A percentile compares a stretch with the other conserved stretches of the same genome.
phyloP scores from a whole-genome alignment of 2,329 filamentous ascomycete species.

The Beauveria caledonica region DNA sequence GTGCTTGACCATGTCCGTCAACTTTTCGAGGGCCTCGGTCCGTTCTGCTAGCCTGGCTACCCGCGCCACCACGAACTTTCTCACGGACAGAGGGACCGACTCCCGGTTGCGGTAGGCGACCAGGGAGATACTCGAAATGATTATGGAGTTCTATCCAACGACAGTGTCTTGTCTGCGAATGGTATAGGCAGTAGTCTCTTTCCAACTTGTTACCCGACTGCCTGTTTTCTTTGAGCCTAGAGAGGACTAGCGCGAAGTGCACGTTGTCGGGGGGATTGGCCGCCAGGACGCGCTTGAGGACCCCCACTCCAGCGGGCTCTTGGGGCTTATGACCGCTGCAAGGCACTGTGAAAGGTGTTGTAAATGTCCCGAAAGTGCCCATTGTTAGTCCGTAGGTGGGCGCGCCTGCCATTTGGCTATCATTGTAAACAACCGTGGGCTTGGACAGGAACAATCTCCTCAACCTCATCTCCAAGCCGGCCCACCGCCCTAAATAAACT shows the following conservation, averaged over 20 bases:
- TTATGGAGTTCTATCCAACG: not conserved
- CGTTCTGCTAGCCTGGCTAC: no score
- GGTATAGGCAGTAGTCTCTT: not conserved
- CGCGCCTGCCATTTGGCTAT: not conserved
- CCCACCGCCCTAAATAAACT: conserved; percentile 2
- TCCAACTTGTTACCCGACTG: not conserved
- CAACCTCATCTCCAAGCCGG: conserved; percentile 8
- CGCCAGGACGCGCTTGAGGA: not conserved
- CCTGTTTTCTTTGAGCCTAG: conserved; percentile 6
- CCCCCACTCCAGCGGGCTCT: not conserved
- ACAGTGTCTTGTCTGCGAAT: not conserved
- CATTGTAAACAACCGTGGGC: conserved; percentile 7
- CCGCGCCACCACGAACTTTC: no score
- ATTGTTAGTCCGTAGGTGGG: not conserved
- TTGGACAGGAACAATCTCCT: not conserved
- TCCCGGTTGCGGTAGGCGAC: no score
- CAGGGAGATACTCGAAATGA: no score
- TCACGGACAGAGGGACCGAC: no score
- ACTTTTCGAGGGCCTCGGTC: no score
- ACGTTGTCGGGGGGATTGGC: conserved; percentile 8
- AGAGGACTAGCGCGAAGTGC: not conserved
- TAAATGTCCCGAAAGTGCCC: not conserved
- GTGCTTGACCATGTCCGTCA: no score
- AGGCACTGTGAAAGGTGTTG: not conserved
- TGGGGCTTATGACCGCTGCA: not conserved